Conservation (phyloP, 768 basidiomycete genomes). For the Calvatia gigantea region DNA sequence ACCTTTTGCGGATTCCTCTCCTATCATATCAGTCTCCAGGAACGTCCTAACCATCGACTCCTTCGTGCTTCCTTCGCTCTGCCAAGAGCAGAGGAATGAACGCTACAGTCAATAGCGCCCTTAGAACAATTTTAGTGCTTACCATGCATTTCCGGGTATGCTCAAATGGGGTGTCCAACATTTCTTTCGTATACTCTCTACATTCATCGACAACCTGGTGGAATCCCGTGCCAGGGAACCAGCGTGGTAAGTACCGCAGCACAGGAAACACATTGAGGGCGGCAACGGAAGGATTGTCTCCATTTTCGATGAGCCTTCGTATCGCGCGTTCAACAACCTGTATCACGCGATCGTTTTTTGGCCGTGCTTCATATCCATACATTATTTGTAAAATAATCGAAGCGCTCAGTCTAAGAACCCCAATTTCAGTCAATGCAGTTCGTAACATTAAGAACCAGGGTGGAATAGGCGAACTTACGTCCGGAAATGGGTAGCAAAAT, state of each 20-base stretch:
- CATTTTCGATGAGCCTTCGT: constrained; percentile 15
- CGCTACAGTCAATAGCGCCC: not conserved
- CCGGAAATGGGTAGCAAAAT: constrained; percentile 4
- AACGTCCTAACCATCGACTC: constrained; percentile 6
- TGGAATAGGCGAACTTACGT: not conserved
- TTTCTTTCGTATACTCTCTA: constrained; percentile 12
- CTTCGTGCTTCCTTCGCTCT: constrained; percentile 11
- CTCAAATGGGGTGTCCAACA: constrained; percentile 20
- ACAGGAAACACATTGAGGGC: constrained; percentile 24
- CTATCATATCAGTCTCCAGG: constrained; percentile 6
- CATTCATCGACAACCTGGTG: constrained; percentile 16
- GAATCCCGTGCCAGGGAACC: constrained; percentile 30
- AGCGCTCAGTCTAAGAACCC: not conserved
- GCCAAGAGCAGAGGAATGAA: not conserved
- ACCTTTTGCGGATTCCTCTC: constrained; percentile 7
- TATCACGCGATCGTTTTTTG: constrained; percentile 21
- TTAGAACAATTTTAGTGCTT: not conserved
- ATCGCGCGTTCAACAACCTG: constrained; percentile 18
- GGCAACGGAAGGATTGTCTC: constrained; percentile 18
- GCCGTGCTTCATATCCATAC: constrained; percentile 28
- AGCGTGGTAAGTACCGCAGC: constrained; percentile 23
- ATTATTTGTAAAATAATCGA: constrained; percentile 16
- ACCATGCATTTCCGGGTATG: constrained; percentile 19
- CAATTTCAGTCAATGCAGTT: too few species aligned
- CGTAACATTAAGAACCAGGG: not conserved